A percentile compares a stretch with the other conserved stretches of the same genome.
phyloP scores from a whole-genome alignment of 768 basidiomycete genomes.

The button mushroom (Agaricus bisporus) region DNA sequence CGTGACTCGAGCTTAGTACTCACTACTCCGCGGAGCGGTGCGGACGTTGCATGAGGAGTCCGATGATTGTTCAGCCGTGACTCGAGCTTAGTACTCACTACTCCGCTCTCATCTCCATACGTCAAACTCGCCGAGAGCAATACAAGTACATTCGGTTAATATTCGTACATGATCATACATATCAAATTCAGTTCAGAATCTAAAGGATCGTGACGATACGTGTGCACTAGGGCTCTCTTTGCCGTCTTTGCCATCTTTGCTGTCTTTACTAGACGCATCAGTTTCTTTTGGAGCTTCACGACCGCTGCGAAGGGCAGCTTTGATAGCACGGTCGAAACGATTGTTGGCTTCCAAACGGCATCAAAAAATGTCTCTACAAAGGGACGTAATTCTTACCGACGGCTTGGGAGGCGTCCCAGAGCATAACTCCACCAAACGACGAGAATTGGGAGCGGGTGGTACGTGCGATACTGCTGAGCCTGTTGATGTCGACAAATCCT shows the following conservation, averaged over 20 bases:
- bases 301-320: constrained; percentile 29
- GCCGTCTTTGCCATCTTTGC: not conserved
- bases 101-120: not conserved
- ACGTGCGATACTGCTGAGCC: constrained; percentile 32
- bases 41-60: not conserved
- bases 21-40: not conserved
- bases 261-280: not conserved
- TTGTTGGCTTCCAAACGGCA: constrained; percentile 24
- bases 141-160: not conserved
- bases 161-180: not conserved
- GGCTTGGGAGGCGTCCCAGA: constrained; percentile 35
- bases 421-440: constrained; percentile 48
- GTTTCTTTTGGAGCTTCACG: not conserved
- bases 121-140: not conserved
- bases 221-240: not conserved
- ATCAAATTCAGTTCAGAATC: not conserved
- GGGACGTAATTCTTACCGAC: constrained; percentile 20
- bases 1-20: not conserved
- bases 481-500: constrained; percentile 41
- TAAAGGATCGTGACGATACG: constrained; percentile 6
- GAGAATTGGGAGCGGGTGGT: constrained; percentile 39
- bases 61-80: not conserved
- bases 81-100: too few species aligned
- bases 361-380: not conserved
- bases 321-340: constrained; percentile 35